These are phyloP conservation scores for Buddleja alternifolia DNA, from an alignment of 257 asterid species.

Conservation along the genomic window DNA sequence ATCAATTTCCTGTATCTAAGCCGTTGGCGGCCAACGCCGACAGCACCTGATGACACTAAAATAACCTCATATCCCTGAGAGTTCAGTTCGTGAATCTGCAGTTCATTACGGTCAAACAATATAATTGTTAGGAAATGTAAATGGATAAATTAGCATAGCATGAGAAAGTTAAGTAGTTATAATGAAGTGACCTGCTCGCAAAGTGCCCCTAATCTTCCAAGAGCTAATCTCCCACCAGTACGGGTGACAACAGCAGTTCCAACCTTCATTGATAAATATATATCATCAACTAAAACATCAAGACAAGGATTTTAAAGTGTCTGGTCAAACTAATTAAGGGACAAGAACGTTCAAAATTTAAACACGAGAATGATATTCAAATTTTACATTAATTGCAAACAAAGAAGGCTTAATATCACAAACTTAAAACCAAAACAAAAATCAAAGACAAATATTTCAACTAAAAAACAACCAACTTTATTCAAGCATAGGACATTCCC, in stretches of 20 bases:
- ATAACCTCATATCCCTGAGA: constrained; percentile 86
- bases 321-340: background rate
- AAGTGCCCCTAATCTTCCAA: constrained; percentile 93
- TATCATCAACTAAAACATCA: constrained; percentile 8
- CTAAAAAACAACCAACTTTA: background rate
- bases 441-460: constrained; percentile 1
- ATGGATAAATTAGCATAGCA: constrained; percentile 13
- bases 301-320: background rate
- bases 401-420: constrained; percentile 1
- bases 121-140: constrained; percentile 23
- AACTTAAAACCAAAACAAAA: background rate
- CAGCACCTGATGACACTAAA: constrained; percentile 97
- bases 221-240: constrained; percentile 82
- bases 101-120: constrained; percentile 23
- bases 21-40: constrained; percentile 96
- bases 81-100: constrained; percentile 90
- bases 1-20: constrained; percentile 76
- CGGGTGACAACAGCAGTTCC: constrained; percentile 89
- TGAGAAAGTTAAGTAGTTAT: background rate
- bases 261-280: constrained; percentile 47
- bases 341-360: background rate
- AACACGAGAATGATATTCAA: background rate
- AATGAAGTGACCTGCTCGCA: constrained; percentile 84
- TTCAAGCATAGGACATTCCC: background rate
- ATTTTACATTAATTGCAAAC: background rate